Evolutionary conservation across 805 yeast species (phyloP).

Genomic region (Metschnikowia proteae): DNA sequence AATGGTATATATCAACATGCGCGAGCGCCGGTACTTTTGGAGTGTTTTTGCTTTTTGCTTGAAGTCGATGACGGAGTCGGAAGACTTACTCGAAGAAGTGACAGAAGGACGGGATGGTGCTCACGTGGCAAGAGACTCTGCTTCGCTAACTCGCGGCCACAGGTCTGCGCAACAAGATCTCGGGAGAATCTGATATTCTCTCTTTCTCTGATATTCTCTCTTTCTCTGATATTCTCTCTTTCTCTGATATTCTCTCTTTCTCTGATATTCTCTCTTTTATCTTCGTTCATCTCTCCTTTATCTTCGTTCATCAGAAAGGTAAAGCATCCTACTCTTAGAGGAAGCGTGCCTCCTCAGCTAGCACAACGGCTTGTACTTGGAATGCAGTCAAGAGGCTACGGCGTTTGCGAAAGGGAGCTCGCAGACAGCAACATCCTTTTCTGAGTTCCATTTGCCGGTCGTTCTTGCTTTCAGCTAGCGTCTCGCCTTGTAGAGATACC

Average conservation of each 20-base stretch:
- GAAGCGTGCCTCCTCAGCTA: slow-evolving; percentile 18
- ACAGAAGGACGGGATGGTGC: not conserved
- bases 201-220: too few relatives aligned
- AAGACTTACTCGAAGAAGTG: not conserved
- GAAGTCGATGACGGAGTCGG: not conserved
- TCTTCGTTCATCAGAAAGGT: too few relatives aligned
- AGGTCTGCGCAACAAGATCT: slow-evolving; percentile 37
- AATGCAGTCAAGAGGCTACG: slow-evolving; percentile 20
- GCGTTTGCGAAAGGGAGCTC: slow-evolving; percentile 9
- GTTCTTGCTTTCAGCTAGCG: not conserved
- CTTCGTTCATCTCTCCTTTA: slow-evolving; percentile 23
- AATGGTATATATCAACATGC: too few relatives aligned
- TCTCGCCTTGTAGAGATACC: slow-evolving; percentile 4
- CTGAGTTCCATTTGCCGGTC: not conserved
- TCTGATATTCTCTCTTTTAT: slow-evolving; percentile 28
- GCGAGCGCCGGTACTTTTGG: not conserved
- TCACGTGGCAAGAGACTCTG: not conserved
- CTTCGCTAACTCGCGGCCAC: slow-evolving; percentile 30
- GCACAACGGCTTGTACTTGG: slow-evolving; percentile 26
- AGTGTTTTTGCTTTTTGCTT: not conserved
- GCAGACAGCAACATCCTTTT: not conserved
- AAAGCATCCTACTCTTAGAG: slow-evolving; percentile 29
- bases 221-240: too few relatives aligned
- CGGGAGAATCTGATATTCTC: slow-evolving; percentile 32
- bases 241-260: too few relatives aligned